Evolutionary conservation across 768 basidiomycete species (phyloP), one percentile per base, ranked within the genome.

Genomic region (Boletus subcaerulescens): DNA sequence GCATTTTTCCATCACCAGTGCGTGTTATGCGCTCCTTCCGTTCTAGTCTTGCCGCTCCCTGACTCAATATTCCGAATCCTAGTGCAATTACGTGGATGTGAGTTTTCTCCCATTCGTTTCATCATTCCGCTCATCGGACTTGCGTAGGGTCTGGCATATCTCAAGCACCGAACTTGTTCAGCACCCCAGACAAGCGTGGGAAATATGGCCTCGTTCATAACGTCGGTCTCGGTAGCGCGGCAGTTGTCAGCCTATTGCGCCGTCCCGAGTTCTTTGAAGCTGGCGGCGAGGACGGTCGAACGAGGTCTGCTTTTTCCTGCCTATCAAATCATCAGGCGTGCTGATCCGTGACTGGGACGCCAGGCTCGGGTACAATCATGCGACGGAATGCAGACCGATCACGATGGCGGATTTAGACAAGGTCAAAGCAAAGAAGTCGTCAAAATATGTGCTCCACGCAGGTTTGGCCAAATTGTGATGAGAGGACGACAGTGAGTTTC

Each of bases 361-460:
- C n/a, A 87, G 90, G 54, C 65, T 93, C 48, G 89, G 91, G 10
- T 92, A 92, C 67, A 89, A 91, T 63, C 89, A 90, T 60, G 90
- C 80, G 3, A 76, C 80, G 56, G 83, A 87, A 63, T 85, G 81
- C 60, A 77, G 80, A 10, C 75, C 80, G 0, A 69, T 91, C 29
- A 85, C 85, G 4, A 72, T 74, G 56, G 71, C 69, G 1, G 87
- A 92, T 49, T 76, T 92, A 7, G 78, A 86, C 65, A 89, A 85
- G 71, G 87, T 89, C 58, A 89, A 85, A 71, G 81, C 88, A 14
- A 83, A 75, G 70, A 77, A 79, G 44, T 73, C 74, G n/a, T 87
- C 86, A 14, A 57, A 66, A 46, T 72, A 62, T 49, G 58, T 79
- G 4, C 56, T 76, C 36, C 52, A 64, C 50, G 61, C 60, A 3